Conservation (phyloP, 2,329 filamentous ascomycete genomes). For the Fusarium tricinctum region DNA sequence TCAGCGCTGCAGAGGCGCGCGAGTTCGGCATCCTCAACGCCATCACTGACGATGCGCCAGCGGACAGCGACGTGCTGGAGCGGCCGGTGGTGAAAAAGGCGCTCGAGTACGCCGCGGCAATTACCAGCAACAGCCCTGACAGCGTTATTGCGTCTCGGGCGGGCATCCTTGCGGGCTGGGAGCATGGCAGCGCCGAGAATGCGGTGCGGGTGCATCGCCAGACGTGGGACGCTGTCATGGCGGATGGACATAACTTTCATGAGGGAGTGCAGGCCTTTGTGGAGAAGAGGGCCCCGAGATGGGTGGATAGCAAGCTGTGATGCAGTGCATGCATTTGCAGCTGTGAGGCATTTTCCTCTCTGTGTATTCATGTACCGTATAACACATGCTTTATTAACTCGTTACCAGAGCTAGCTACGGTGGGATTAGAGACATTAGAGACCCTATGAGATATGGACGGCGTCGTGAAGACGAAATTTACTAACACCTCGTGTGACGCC, state of each 20-base stretch:
- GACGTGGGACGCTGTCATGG: constrained; percentile 68
- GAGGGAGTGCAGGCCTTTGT: constrained; percentile 80
- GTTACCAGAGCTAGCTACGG: constrained; percentile 1
- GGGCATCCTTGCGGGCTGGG: constrained; percentile 78
- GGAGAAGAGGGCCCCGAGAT: constrained; percentile 76
- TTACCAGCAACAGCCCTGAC: constrained; percentile 78
- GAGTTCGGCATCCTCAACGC: constrained; percentile 77
- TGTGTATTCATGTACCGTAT: background rate
- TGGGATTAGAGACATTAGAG: constrained; percentile 11
- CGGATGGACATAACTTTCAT: constrained; percentile 75
- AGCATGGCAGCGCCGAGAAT: constrained; percentile 72
- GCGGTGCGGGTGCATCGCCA: constrained; percentile 65
- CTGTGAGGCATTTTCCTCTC: constrained; percentile 30
- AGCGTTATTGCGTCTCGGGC: constrained; percentile 77
- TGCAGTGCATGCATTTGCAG: constrained; percentile 1
- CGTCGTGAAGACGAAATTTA: background rate
- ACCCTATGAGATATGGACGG: background rate
- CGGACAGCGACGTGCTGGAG: constrained; percentile 50
- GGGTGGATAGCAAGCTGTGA: constrained; percentile 71
- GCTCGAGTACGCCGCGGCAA: constrained; percentile 68
- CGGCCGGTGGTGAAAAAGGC: constrained; percentile 66
- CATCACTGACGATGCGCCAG: constrained; percentile 60
- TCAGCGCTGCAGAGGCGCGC: constrained; percentile 69
- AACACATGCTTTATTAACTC: background rate
- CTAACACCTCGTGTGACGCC: constrained; percentile 30